These are phyloP conservation scores for Pichia sp. DNA, from an alignment of 1,139 yeast genomes.

Conservation along the genomic window DNA sequence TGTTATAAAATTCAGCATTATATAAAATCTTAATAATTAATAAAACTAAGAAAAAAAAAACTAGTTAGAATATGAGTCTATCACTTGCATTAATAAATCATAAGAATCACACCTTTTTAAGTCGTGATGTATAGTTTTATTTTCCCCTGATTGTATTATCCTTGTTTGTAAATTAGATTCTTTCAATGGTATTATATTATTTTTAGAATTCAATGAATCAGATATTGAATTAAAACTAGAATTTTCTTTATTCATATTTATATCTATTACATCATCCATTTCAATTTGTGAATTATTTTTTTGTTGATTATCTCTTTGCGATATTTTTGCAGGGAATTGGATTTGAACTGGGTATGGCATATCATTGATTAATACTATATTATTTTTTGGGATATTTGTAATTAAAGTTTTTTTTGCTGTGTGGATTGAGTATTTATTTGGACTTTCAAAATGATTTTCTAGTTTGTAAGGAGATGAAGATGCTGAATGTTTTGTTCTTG, in stretches of 20 bases:
- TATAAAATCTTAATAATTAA: not conserved
- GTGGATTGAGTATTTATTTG: constrained; percentile 2
- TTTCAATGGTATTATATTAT: no score
- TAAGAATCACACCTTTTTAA: constrained; percentile 1
- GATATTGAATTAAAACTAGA: no score
- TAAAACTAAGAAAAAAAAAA: not conserved
- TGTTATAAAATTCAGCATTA: no score
- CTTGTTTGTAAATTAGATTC: no score
- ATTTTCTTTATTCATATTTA: no score
- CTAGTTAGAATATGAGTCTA: constrained; percentile 6
- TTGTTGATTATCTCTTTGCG: constrained; percentile 5
- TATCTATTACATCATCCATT: no score
- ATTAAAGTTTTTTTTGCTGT: constrained; percentile 8
- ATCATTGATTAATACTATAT: constrained; percentile 22
- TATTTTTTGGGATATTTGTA: constrained; percentile 11
- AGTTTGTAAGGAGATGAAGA: not conserved
- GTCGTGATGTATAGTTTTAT: no score
- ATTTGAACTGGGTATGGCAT: constrained; percentile 26
- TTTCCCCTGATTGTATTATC: not conserved
- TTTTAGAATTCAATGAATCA: no score
- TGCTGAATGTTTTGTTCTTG: no score
- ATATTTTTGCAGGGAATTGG: constrained; percentile 25
- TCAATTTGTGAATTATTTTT: not conserved
- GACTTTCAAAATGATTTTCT: not conserved
- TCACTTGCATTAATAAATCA: constrained; percentile 7